Evolutionary conservation across 768 basidiomycete genomes (phyloP), one percentile per base, ranked within the genome.

Genomic region (Strobilomyces echinocephalus): DNA sequence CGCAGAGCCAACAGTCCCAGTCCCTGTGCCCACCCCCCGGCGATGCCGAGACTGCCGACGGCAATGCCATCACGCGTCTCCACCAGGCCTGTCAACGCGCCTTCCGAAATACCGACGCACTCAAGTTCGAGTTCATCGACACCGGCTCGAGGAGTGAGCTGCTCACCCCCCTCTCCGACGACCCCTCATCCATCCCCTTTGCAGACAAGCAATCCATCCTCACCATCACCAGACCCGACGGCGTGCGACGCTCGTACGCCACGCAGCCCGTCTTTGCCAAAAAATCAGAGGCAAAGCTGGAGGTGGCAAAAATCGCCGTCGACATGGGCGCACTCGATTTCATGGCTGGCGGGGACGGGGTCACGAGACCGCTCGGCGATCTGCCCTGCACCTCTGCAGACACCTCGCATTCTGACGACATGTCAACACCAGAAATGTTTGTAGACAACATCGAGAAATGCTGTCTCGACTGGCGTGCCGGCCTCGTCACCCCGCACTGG

Each of bases 281-380:
- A 35, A 77, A 79, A 58, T 69, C 57, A 36, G 83, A 84, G 12
- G 85, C 85, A 0, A 82, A 80, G 54, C 68, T 67, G 0, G 74
- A 75, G 42, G 83, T 72, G 0, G 82, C 82, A 0, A 70, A 63
- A 15, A 64, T 80, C 15, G 85, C 85, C 5, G 69, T 86, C 21
- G 74, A 81, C 8, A 77, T 79, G 72, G 83, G 82, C 18, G 85
- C 77, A 1, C 63, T 86, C 31, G 77, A 83, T 18, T 87, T 87
- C 60, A 79, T 86, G 44, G 49, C 64, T 8, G 60, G 67, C 2
- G 79, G 79, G 4, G 76, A 77, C n/a, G 65, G 70, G 2, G 72
- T 75, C 28, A 67, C 70, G 34, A 65, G 65, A 28, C 71, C 67
- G 41, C 73, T 74, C 36, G 70, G 68, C 8, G 62, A 68, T 6